These are phyloP conservation scores for Hibiscus syriacus DNA, from an alignment of 345 rosid species.

Conservation along the genomic window DNA sequence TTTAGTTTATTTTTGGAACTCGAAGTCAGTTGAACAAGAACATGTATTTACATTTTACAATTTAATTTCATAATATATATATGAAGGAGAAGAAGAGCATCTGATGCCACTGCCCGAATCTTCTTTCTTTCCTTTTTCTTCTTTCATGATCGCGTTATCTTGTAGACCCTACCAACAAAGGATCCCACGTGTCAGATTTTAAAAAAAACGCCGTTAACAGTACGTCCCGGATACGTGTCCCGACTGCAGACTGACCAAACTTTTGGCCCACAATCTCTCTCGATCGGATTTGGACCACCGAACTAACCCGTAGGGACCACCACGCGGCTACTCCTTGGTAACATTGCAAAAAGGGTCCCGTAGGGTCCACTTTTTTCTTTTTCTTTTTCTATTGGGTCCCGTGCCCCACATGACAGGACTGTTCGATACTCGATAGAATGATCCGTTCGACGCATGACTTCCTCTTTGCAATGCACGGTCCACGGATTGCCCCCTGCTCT, in stretches of 20 bases:
- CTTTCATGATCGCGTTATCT: not conserved
- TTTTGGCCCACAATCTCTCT: constrained; percentile 19
- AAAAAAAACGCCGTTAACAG: not conserved
- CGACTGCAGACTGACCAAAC: not conserved
- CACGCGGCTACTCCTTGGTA: constrained; percentile 36
- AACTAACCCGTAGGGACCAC: constrained; percentile 38
- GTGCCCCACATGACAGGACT: constrained; percentile 31
- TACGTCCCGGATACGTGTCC: constrained; percentile 20
- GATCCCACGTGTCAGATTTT: constrained; percentile 13
- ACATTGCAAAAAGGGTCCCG: constrained; percentile 28
- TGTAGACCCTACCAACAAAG: not conserved
- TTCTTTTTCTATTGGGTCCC: constrained; percentile 21
- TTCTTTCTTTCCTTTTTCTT: not conserved
- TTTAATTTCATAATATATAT: not conserved
- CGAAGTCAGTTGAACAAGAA: not conserved
- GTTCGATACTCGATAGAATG: constrained; percentile 7
- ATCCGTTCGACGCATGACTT: constrained; percentile 11
- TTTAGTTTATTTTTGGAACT: too few species aligned
- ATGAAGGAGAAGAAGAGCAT: not conserved
- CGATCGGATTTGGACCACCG: constrained; percentile 43
- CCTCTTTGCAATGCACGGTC: constrained; percentile 26
- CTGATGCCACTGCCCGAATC: not conserved
- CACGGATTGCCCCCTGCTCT: constrained; percentile 14
- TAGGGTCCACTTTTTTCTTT: not conserved
- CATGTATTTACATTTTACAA: not conserved